These are phyloP conservation scores for Cystobasidium onofrii DNA, from an alignment of 768 basidiomycete species.

Conservation along the genomic window DNA sequence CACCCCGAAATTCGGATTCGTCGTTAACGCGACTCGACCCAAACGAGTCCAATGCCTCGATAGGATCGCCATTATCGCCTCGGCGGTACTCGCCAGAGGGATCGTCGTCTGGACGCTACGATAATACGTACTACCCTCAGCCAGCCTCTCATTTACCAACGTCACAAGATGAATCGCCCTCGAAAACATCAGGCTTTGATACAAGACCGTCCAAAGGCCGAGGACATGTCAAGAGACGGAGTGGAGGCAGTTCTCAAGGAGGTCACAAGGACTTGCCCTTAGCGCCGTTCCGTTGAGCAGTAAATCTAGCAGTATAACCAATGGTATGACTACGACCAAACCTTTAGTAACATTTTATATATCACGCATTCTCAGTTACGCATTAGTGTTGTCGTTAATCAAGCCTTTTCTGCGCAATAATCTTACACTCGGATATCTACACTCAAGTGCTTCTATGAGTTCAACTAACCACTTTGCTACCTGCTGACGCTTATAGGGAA, in stretches of 20 bases:
- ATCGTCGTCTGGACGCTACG: neutral
- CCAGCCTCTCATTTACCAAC: neutral
- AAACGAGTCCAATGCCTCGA: conserved; percentile 5
- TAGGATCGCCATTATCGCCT: conserved; percentile 17
- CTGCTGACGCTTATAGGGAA: too few relatives aligned
- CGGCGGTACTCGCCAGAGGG: neutral
- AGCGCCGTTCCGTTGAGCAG: neutral
- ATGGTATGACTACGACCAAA: too few relatives aligned
- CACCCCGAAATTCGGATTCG: neutral
- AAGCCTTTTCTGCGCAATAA: neutral
- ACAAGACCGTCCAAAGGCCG: neutral
- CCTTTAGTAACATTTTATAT: neutral
- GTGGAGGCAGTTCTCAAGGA: conserved; percentile 8
- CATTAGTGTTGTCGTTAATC: neutral
- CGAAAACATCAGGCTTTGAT: conserved; percentile 8
- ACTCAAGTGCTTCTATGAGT: too few relatives aligned
- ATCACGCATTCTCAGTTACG: neutral
- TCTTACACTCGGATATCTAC: neutral
- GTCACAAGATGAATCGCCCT: neutral
- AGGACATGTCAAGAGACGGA: conserved; percentile 19
- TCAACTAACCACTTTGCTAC: too few relatives aligned
- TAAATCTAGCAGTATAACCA: neutral
- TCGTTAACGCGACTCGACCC: neutral
- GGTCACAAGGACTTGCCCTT: neutral
- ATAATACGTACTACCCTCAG: neutral